Percentiles rank a stretch among this genome's conserved stretches.
Conservation (phyloP, 768 basidiomycete genomes). For the Kwoniella botswanensis region DNA sequence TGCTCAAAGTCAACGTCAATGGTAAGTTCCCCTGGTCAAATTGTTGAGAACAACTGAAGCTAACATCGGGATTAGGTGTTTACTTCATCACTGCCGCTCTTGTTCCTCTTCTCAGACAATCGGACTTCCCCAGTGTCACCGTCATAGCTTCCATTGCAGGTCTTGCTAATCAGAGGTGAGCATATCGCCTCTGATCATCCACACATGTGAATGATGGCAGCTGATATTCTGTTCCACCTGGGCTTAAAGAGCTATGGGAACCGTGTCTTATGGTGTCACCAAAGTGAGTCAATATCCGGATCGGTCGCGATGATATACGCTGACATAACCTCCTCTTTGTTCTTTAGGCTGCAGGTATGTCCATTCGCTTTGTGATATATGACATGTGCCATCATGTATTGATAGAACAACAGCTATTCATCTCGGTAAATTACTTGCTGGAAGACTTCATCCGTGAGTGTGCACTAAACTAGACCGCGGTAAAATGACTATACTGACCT, state of each 20-base stretch:
- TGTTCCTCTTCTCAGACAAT: slow-evolving; percentile 44
- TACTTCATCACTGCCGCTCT: slow-evolving; percentile 48
- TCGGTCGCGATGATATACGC: background rate
- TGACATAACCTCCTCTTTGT: background rate
- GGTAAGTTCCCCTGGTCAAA: slow-evolving; percentile 19
- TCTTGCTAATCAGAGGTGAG: slow-evolving; percentile 43
- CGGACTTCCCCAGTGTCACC: slow-evolving; percentile 37
- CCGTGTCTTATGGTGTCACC: slow-evolving; percentile 41
- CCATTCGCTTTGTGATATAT: background rate
- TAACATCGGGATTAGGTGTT: slow-evolving; percentile 24
- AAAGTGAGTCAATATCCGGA: slow-evolving; percentile 31
- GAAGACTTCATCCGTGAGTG: slow-evolving; percentile 46
- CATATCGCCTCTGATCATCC: background rate
- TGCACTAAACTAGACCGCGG: background rate
- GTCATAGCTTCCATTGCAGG: slow-evolving; percentile 52
- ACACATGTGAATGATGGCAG: background rate
- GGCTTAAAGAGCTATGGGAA: slow-evolving; percentile 31
- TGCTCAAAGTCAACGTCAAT: slow-evolving; percentile 39
- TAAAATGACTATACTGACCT: background rate
- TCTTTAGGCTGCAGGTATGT: slow-evolving; percentile 38
- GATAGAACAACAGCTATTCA: slow-evolving; percentile 30
- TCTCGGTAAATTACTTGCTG: slow-evolving; percentile 43
- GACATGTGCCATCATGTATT: background rate
- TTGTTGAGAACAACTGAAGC: background rate
- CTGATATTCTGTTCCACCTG: background rate